Evolutionary conservation across 2,329 filamentous ascomycete genomes (phyloP).

Genomic region (Epichloe aotearoae): DNA sequence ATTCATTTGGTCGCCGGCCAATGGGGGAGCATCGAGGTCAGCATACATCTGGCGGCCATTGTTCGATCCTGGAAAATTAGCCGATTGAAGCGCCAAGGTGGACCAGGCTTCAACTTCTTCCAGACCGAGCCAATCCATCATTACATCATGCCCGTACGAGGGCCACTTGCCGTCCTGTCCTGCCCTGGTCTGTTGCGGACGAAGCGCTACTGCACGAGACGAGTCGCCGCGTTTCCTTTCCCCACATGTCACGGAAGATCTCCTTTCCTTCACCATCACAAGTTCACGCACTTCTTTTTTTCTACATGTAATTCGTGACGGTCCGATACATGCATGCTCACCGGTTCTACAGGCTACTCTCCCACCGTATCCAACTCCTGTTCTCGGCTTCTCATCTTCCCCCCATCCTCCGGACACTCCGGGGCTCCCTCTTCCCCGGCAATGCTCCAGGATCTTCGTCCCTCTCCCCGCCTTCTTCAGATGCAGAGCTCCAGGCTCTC

Average conservation of each 20-base stretch:
- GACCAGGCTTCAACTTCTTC: conserved; percentile 21
- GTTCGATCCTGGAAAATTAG: conserved; percentile 19
- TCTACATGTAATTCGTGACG: not conserved
- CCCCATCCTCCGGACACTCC: conserved; percentile 53
- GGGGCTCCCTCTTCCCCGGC: conserved; percentile 74
- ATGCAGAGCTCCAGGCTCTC: conserved; percentile 47
- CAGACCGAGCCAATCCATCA: conserved; percentile 6
- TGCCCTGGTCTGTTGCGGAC: not conserved
- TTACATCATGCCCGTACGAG: conserved; percentile 3
- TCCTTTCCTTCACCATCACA: not conserved
- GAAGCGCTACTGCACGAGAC: not conserved
- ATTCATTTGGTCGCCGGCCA: conserved; percentile 17
- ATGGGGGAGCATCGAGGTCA: conserved; percentile 22
- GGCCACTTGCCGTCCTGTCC: not conserved
- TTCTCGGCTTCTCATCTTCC: conserved; percentile 54
- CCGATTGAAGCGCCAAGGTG: conserved; percentile 34
- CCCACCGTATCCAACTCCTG: conserved; percentile 41
- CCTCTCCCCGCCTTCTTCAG: conserved; percentile 44
- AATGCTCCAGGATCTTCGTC: conserved; percentile 58
- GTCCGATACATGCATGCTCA: conserved; percentile 9
- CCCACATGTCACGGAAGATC: conserved; percentile 2
- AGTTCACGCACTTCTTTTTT: conserved; percentile 7
- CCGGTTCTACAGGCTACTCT: conserved; percentile 37
- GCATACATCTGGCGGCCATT: conserved; percentile 31
- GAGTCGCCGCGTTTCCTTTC: not conserved